Conservation (phyloP, 2,329 filamentous ascomycete species). For the Aspergillus puulaauensis region DNA sequence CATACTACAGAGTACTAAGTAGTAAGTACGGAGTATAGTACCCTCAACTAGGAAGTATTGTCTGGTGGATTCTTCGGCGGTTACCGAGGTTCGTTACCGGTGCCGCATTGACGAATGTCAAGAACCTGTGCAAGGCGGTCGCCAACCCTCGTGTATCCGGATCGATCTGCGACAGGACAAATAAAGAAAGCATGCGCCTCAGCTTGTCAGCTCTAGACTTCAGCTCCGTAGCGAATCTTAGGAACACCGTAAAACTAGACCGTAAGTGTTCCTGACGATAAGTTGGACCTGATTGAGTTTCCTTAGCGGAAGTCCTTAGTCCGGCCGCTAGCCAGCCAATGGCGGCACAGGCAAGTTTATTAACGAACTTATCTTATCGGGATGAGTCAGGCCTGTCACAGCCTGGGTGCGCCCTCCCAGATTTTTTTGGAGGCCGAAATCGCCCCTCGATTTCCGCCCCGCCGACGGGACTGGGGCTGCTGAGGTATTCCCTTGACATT, state of each 20-base stretch:
- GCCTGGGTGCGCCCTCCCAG: neutral
- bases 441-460: slow-evolving; percentile 26
- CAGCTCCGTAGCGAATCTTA: too few species aligned
- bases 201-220: neutral
- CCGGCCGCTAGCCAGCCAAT: slow-evolving; percentile 8
- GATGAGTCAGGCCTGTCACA: slow-evolving; percentile 21
- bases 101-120: slow-evolving; percentile 1
- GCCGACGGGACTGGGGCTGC: slow-evolving; percentile 14
- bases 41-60: too few species aligned
- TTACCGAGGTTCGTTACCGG: slow-evolving; percentile 1
- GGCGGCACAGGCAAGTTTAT: neutral
- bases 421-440: slow-evolving; percentile 26
- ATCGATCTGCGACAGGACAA: neutral
- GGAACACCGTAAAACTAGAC: neutral
- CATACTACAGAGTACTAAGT: too few species aligned
- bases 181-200: neutral
- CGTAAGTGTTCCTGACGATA: slow-evolving; percentile 4
- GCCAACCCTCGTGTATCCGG: neutral
- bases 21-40: too few species aligned
- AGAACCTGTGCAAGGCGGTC: neutral
- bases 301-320: neutral
- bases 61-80: neutral
- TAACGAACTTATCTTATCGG: slow-evolving; percentile 27
- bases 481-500: slow-evolving; percentile 12
- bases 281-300: neutral